A percentile compares a stretch with the other conserved stretches of the same genome.
Conservation (phyloP, 345 rosid species). For the Linum lewisii region DNA sequence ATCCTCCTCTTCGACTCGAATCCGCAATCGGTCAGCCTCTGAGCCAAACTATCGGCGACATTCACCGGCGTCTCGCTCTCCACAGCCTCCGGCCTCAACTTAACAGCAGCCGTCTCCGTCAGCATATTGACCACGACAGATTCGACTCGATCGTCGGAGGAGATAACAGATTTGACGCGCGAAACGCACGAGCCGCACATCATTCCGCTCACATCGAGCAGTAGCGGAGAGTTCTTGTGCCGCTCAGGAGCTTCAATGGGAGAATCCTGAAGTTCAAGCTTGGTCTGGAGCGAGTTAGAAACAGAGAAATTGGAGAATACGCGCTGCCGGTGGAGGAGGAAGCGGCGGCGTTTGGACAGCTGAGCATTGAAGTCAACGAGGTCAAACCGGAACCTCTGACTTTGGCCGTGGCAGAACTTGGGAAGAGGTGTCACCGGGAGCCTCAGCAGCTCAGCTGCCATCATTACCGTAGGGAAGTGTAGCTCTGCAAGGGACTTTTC, state of each 20-base stretch:
- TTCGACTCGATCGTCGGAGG: slow-evolving; percentile 68
- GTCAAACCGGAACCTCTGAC: slow-evolving; percentile 8
- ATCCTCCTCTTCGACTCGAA: slow-evolving; percentile 71
- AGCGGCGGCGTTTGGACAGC: slow-evolving; percentile 16
- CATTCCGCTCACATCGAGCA: slow-evolving; percentile 78
- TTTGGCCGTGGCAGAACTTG: slow-evolving; percentile 17
- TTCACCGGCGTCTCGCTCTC: slow-evolving; percentile 21
- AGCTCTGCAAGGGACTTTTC: neutral
- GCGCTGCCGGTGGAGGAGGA: slow-evolving; percentile 8
- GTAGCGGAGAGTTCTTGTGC: slow-evolving; percentile 34
- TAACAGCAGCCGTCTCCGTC: slow-evolving; percentile 82
- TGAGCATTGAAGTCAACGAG: slow-evolving; percentile 13
- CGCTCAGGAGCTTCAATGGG: slow-evolving; percentile 3
- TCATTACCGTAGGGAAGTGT: slow-evolving; percentile 11
- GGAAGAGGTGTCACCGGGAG: slow-evolving; percentile 28
- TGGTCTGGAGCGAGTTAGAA: slow-evolving; percentile 42
- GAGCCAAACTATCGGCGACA: slow-evolving; percentile 54
- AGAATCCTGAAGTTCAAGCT: slow-evolving; percentile 20
- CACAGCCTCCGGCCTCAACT: slow-evolving; percentile 32
- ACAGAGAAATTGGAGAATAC: slow-evolving; percentile 21
- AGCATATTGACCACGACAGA: slow-evolving; percentile 84
- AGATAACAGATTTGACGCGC: slow-evolving; percentile 63
- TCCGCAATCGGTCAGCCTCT: slow-evolving; percentile 70
- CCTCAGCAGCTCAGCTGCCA: slow-evolving; percentile 40
- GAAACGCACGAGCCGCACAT: slow-evolving; percentile 94